Conservation (phyloP, 2,329 filamentous ascomycete genomes). For the Albophoma yamanashiensis region DNA sequence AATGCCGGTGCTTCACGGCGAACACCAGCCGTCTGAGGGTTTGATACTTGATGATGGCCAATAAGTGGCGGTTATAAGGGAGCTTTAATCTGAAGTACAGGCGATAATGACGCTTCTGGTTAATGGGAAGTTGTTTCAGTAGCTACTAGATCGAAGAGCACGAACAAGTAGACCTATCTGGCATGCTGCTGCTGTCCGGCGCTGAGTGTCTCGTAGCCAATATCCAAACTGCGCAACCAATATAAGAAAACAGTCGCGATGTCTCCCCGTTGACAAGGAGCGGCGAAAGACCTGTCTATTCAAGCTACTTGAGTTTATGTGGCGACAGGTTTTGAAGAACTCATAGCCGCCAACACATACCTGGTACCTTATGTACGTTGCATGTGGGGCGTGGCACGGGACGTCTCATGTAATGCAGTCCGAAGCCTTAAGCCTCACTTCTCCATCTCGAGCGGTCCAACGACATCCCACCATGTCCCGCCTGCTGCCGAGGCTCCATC, state of each 20-base stretch:
- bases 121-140: not conserved
- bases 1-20: not conserved
- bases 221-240: no score
- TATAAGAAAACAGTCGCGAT: no score
- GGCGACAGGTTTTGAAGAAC: not conserved
- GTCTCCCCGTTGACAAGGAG: no score
- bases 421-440: not conserved
- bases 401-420: not conserved
- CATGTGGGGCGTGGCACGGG: not conserved
- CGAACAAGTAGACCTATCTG: no score
- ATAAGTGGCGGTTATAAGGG: not conserved
- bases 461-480: conserved; percentile 2
- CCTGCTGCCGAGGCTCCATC: conserved; percentile 3
- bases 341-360: not conserved
- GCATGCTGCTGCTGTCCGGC: no score
- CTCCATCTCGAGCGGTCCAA: not conserved
- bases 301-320: no score
- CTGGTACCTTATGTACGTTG: not conserved
- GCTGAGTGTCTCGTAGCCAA: no score
- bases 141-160: no score
- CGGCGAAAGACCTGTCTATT: no score
- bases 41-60: not conserved
- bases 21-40: not conserved
- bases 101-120: not conserved
- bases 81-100: not conserved